Evolutionary conservation across 179 eudicot species (phyloP).

Genomic region (Gypsophila paniculata): DNA sequence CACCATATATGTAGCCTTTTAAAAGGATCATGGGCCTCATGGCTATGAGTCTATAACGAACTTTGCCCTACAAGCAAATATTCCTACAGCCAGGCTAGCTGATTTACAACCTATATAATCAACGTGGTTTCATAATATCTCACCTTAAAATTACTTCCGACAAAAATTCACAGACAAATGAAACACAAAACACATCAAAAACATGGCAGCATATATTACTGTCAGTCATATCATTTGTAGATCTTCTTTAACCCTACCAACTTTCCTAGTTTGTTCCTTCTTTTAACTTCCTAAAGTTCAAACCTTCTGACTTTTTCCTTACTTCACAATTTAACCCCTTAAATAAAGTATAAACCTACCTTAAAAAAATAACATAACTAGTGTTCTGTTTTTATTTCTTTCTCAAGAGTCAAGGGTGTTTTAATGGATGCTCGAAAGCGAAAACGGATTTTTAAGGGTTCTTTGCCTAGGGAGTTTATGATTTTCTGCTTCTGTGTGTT

Average conservation of each 20-base stretch:
- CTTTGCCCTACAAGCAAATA: background rate
- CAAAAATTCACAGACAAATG: constrained; percentile 8
- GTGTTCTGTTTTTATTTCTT: background rate
- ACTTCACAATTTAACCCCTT: background rate
- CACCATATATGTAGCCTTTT: no score
- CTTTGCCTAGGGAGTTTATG: constrained; percentile 21
- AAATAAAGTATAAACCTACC: background rate
- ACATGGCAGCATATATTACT: constrained; percentile 6
- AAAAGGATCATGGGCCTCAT: no score
- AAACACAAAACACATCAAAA: constrained; percentile 13
- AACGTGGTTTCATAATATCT: no score
- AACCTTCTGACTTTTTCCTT: background rate
- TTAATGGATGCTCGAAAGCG: constrained; percentile 38
- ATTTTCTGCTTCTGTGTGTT: constrained; percentile 25
- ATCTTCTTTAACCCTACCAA: constrained; percentile 18
- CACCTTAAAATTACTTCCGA: constrained; percentile 9
- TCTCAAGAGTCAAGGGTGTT: constrained; percentile 4
- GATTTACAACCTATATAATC: constrained; percentile 22
- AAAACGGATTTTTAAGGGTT: constrained; percentile 30
- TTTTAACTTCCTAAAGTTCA: background rate
- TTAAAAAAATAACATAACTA: background rate
- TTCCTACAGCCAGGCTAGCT: constrained; percentile 12
- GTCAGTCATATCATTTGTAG: constrained; percentile 27
- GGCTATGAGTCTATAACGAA: no score
- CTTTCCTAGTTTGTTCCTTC: constrained; percentile 1